phyloP scores from a whole-genome alignment of 139 green algal genomes.

The Eudorina sp. region DNA sequence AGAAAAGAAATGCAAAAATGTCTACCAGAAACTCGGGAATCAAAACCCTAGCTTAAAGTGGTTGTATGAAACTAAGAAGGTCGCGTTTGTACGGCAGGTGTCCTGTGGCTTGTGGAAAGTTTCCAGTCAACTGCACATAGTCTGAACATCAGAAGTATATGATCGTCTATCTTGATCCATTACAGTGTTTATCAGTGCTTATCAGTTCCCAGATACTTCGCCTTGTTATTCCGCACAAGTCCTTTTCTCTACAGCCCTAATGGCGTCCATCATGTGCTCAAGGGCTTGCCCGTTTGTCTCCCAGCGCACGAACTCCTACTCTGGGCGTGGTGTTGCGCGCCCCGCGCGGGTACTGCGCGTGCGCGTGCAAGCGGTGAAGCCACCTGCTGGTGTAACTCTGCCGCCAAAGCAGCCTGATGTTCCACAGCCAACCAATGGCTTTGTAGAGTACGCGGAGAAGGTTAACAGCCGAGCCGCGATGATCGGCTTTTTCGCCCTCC shows the following conservation, averaged over 20 bases:
- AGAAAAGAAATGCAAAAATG: background rate
- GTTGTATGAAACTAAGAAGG: no score
- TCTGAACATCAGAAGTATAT: no score
- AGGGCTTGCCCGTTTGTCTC: background rate
- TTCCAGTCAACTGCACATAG: no score
- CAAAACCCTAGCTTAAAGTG: no score
- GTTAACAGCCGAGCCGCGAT: conserved; percentile 88
- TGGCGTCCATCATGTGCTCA: background rate
- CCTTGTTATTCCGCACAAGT: no score
- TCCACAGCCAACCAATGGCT: conserved; percentile 75
- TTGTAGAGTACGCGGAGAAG: conserved; percentile 84
- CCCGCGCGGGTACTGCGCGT: background rate
- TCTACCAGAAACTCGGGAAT: background rate
- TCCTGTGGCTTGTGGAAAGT: no score
- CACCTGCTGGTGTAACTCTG: conserved; percentile 71
- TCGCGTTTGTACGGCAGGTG: no score
- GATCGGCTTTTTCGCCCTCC: conserved; percentile 91
- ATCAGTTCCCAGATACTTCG: no score
- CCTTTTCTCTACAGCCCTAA: no score
- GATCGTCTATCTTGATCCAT: no score
- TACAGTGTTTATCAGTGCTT: no score
- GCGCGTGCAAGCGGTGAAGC: conserved; percentile 33
- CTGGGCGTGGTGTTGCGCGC: background rate
- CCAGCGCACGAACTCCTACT: background rate
- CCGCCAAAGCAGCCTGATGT: conserved; percentile 65